Conservation (phyloP, 306 rosid species). For the Prunus fruticosa region DNA sequence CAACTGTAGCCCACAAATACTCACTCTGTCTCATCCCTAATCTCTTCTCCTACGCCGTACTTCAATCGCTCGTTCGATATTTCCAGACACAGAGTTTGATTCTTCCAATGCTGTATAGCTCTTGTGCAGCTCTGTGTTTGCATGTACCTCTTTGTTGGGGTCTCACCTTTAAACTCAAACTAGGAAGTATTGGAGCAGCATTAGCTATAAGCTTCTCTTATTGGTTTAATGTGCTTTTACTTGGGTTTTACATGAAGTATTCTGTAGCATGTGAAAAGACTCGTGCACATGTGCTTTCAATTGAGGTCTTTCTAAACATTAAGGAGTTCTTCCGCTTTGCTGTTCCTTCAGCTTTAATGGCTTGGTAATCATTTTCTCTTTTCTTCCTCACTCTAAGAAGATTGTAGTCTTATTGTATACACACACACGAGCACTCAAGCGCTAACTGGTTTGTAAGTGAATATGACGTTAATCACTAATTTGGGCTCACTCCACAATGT, state of each 20-base stretch:
- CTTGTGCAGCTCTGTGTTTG: slow-evolving; percentile 27
- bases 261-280: slow-evolving; percentile 14
- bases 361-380: not conserved
- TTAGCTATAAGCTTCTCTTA: slow-evolving; percentile 12
- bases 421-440: not conserved
- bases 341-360: slow-evolving; percentile 18
- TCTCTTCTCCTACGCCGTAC: slow-evolving; percentile 46
- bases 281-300: not conserved
- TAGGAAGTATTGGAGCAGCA: slow-evolving; percentile 19
- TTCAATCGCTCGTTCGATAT: slow-evolving; percentile 46
- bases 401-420: not conserved
- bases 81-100: slow-evolving; percentile 52
- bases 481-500: too few species aligned
- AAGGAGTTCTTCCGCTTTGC: slow-evolving; percentile 11
- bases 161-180: slow-evolving; percentile 1
- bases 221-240: slow-evolving; percentile 5
- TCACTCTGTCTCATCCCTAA: slow-evolving; percentile 53
- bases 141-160: slow-evolving; percentile 19
- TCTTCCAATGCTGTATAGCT: slow-evolving; percentile 42
- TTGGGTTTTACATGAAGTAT: slow-evolving; percentile 1
- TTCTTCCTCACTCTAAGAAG: not conserved
- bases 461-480: too few species aligned
- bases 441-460: too few species aligned
- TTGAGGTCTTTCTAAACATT: not conserved
- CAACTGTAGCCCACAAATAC: slow-evolving; percentile 42